A percentile compares a stretch with the other conserved stretches of the same genome.
These are phyloP conservation scores for Monilinia aucupariae DNA, from an alignment of 2,329 filamentous ascomycete species.

Conservation along the genomic window DNA sequence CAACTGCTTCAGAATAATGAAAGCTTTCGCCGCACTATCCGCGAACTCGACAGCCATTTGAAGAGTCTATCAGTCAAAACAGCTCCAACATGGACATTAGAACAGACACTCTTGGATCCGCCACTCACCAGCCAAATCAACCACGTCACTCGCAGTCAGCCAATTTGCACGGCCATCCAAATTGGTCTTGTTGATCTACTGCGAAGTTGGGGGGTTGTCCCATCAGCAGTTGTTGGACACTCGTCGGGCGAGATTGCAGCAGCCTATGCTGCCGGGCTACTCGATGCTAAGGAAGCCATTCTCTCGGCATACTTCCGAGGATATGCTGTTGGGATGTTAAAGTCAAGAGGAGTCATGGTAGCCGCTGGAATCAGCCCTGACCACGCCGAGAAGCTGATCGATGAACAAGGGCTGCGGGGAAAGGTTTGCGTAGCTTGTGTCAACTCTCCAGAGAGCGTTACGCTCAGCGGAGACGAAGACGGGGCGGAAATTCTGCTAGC, in stretches of 20 bases:
- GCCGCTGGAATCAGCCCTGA: slow-evolving; percentile 16
- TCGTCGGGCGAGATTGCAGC: slow-evolving; percentile 45
- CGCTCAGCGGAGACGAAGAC: slow-evolving; percentile 21
- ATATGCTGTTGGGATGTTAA: slow-evolving; percentile 2
- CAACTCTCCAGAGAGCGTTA: slow-evolving; percentile 27
- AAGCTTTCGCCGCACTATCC: background rate
- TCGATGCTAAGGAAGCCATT: slow-evolving; percentile 35
- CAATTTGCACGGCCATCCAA: slow-evolving; percentile 42
- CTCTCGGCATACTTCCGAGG: slow-evolving; percentile 42
- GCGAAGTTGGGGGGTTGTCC: slow-evolving; percentile 38
- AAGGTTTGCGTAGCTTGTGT: slow-evolving; percentile 26
- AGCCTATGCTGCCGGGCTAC: slow-evolving; percentile 38
- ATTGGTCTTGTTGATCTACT: slow-evolving; percentile 42
- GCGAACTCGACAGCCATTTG: background rate
- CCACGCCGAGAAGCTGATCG: background rate
- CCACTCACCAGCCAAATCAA: background rate
- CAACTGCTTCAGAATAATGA: background rate
- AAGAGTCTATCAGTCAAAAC: background rate
- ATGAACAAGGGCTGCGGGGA: background rate
- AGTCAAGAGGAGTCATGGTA: slow-evolving; percentile 29
- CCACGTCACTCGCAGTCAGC: background rate
- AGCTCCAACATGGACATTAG: background rate
- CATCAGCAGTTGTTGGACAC: slow-evolving; percentile 40
- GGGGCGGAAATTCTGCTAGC: background rate
- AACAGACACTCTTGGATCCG: background rate